Conservation (phyloP, 1,284 basidiomycete species). For the Jaminaea rosea region DNA sequence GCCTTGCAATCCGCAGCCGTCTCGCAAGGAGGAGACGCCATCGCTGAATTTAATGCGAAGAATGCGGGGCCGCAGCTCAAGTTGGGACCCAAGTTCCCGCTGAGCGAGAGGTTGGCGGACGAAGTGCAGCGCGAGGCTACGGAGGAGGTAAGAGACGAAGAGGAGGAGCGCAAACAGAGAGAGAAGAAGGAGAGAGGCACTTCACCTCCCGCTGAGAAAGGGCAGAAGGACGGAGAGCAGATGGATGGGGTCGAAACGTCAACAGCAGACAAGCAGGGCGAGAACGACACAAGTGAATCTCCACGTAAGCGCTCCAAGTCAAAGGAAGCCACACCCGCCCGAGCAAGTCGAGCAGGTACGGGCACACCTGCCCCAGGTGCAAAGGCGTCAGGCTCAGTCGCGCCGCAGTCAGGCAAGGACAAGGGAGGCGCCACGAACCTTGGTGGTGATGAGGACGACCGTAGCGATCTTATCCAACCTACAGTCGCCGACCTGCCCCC, state of each 20-base stretch:
- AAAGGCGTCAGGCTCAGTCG: background rate
- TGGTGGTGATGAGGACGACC: background rate
- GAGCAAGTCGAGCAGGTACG: no score
- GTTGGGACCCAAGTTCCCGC: constrained; percentile 34
- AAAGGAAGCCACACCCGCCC: background rate
- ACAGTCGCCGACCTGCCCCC: constrained; percentile 68
- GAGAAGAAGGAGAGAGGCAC: constrained; percentile 12
- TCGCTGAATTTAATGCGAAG: constrained; percentile 38
- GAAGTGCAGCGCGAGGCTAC: constrained; percentile 37
- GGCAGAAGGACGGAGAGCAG: background rate
- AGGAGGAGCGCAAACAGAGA: constrained; percentile 20
- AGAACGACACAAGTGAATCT: no score
- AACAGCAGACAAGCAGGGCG: background rate
- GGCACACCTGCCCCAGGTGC: background rate
- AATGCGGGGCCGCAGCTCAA: constrained; percentile 43
- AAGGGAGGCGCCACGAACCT: background rate
- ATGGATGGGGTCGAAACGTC: background rate
- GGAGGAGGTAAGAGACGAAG: constrained; percentile 20
- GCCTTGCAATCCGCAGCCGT: constrained; percentile 16
- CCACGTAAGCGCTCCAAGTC: background rate
- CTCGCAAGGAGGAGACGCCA: constrained; percentile 27
- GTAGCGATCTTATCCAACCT: constrained; percentile 51
- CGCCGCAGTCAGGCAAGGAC: background rate
- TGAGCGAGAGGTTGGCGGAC: constrained; percentile 34
- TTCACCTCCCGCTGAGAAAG: background rate